Evolutionary conservation across 495 filamentous ascomycete genomes (phyloP).

Genomic region (Corynascus novoguineensis): DNA sequence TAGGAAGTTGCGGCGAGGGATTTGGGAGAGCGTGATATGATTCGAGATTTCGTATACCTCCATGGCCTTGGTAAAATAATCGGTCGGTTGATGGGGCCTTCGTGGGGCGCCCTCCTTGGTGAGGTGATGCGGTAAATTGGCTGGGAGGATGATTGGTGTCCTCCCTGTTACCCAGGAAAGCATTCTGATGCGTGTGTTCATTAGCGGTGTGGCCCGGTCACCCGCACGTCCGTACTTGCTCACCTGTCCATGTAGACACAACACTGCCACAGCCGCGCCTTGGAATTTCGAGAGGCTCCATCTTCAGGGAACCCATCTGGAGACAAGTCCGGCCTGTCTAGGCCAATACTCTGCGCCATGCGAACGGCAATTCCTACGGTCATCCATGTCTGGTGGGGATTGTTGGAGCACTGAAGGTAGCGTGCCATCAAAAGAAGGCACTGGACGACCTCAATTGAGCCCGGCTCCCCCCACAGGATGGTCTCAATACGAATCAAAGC

Average conservation of each 20-base stretch:
- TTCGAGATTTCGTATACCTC: not conserved
- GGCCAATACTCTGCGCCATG: not conserved
- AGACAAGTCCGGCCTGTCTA: not conserved
- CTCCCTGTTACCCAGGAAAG: not conserved
- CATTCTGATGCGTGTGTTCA: not conserved
- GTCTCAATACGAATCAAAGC: not conserved
- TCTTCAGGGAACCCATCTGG: not conserved
- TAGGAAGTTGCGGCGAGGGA: not conserved
- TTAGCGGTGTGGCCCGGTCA: not conserved
- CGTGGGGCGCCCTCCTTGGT: not conserved
- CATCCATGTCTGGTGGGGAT: constrained; percentile 5
- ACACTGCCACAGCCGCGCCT: not conserved
- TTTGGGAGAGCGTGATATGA: not conserved
- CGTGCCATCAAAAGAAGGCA: not conserved
- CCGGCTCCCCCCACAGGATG: not conserved
- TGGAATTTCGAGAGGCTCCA: not conserved
- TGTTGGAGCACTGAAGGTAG: not conserved
- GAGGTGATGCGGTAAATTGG: not conserved
- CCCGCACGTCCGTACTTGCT: too few species aligned
- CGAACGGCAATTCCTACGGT: not conserved
- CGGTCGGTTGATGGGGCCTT: not conserved
- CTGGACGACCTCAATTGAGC: constrained; percentile 1
- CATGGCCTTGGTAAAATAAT: not conserved
- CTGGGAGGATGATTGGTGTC: not conserved
- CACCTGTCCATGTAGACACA: constrained; percentile 2